Conservation (phyloP, 2,329 filamentous ascomycete species). For the Colletotrichum nymphaeae region DNA sequence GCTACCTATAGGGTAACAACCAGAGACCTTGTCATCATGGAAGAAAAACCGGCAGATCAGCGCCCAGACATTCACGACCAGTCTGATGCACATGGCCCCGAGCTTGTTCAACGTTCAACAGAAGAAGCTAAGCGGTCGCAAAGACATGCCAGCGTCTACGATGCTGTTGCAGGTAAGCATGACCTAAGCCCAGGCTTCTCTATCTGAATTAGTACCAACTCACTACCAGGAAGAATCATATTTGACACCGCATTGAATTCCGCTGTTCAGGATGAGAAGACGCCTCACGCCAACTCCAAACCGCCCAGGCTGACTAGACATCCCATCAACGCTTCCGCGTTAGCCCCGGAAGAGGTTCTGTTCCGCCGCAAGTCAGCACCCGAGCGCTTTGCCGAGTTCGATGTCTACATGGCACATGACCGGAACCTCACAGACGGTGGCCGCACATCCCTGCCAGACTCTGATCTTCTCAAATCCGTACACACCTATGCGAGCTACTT, state of each 20-base stretch:
- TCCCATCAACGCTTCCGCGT: constrained; percentile 45
- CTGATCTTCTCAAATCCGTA: constrained; percentile 75
- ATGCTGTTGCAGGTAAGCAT: constrained; percentile 75
- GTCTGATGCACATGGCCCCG: not conserved
- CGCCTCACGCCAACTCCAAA: not conserved
- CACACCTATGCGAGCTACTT: constrained; percentile 77
- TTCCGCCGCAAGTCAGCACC: constrained; percentile 75
- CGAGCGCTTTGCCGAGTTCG: constrained; percentile 74
- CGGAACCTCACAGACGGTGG: constrained; percentile 60
- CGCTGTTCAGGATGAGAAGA: constrained; percentile 7
- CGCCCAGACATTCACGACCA: not conserved
- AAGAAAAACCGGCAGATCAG: not conserved
- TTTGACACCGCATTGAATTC: constrained; percentile 8
- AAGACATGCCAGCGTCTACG: constrained; percentile 70
- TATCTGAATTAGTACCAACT: not conserved
- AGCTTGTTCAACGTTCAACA: not conserved
- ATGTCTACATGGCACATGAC: constrained; percentile 76
- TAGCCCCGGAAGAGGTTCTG: constrained; percentile 78
- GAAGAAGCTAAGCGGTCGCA: constrained; percentile 34
- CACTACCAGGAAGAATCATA: constrained; percentile 27
- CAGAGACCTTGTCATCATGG: not conserved
- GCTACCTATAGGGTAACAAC: not conserved
- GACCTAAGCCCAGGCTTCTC: not conserved
- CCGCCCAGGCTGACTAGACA: constrained; percentile 38
- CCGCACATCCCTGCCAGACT: constrained; percentile 68